Evolutionary conservation across 352 stramenopile species (phyloP).

Genomic region (Pythium pyrilobum): DNA sequence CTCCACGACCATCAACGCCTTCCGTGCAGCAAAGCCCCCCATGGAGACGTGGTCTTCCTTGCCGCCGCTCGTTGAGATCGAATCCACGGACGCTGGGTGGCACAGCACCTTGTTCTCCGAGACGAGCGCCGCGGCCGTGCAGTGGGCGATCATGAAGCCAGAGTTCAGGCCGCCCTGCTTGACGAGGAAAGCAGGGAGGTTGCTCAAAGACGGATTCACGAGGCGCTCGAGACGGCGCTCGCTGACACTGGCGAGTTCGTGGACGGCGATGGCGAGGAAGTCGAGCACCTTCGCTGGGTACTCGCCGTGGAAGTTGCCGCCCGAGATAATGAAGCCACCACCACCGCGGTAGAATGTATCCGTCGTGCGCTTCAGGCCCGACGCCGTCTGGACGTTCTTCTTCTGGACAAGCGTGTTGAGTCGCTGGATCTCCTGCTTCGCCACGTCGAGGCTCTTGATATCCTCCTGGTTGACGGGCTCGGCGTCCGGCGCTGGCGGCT

Average conservation of each 20-base stretch:
- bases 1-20: slow-evolving; percentile 80
- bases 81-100: slow-evolving; percentile 84
- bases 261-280: slow-evolving; percentile 86
- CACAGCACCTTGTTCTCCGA: slow-evolving; percentile 89
- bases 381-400: slow-evolving; percentile 40
- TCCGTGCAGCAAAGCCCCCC: slow-evolving; percentile 79
- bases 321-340: slow-evolving; percentile 83
- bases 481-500: slow-evolving; percentile 17
- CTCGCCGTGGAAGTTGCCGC: slow-evolving; percentile 89
- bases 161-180: slow-evolving; percentile 84
- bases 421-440: slow-evolving; percentile 73
- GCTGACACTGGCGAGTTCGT: slow-evolving; percentile 81
- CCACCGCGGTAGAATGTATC: slow-evolving; percentile 78
- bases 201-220: slow-evolving; percentile 84
- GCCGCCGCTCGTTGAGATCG: slow-evolving; percentile 81
- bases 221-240: slow-evolving; percentile 85
- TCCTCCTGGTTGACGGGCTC: slow-evolving; percentile 24
- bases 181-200: slow-evolving; percentile 82
- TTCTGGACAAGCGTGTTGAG: slow-evolving; percentile 54
- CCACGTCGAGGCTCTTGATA: slow-evolving; percentile 57
- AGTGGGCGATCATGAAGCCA: slow-evolving; percentile 91
- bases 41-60: slow-evolving; percentile 91
- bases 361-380: slow-evolving; percentile 72
- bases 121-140: slow-evolving; percentile 79
- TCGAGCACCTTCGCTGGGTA: slow-evolving; percentile 88